Evolutionary conservation across 768 basidiomycete species (phyloP).

Genomic region (Hygrophorus russula): DNA sequence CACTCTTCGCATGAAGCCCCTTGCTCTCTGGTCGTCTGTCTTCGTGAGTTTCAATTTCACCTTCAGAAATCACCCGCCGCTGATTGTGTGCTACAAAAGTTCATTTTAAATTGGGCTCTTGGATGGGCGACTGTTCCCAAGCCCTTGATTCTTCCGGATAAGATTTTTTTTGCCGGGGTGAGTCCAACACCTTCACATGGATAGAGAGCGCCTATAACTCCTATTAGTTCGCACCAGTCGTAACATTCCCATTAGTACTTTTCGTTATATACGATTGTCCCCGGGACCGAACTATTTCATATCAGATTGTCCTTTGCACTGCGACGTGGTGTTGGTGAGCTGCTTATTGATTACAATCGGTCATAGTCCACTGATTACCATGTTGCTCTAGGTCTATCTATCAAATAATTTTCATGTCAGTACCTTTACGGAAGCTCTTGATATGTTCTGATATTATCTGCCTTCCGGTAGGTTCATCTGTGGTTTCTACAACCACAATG

Average conservation of each 20-base stretch:
- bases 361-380: neutral
- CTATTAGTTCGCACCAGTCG: constrained; percentile 37
- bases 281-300: constrained; percentile 41
- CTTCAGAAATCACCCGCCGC: too few species aligned
- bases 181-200: constrained; percentile 14
- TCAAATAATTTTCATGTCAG: constrained; percentile 43
- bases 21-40: constrained; percentile 51
- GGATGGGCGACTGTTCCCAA: constrained; percentile 39
- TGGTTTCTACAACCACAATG: constrained; percentile 22
- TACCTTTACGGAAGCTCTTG: constrained; percentile 17
- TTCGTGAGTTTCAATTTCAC: constrained; percentile 34
- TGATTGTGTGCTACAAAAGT: too few species aligned
- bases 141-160: constrained; percentile 37
- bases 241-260: constrained; percentile 17
- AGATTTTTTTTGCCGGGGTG: constrained; percentile 49
- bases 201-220: neutral
- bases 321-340: constrained; percentile 58
- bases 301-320: constrained; percentile 48
- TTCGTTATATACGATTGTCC: constrained; percentile 70
- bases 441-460: constrained; percentile 5
- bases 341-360: neutral
- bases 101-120: constrained; percentile 50
- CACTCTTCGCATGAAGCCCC: constrained; percentile 21
- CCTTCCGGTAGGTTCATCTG: constrained; percentile 23
- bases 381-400: constrained; percentile 38